phyloP scores from a whole-genome alignment of 1,139 yeast species.

The Candida sp. region DNA sequence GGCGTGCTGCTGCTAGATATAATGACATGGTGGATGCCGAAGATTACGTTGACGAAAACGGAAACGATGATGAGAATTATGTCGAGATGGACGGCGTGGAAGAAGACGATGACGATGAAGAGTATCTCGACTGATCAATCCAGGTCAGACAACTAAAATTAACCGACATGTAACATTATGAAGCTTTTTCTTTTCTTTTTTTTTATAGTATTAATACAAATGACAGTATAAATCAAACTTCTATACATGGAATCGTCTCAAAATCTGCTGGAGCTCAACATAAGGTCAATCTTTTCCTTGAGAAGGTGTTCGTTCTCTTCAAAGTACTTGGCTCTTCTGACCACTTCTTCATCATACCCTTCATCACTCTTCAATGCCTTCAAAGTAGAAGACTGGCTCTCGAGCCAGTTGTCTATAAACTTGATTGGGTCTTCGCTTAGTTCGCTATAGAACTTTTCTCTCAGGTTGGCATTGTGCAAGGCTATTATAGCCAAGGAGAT shows the following conservation, averaged over 20 bases:
- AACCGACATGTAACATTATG: neutral
- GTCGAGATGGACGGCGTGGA: constrained; percentile 18
- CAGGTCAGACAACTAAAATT: no score
- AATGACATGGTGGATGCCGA: constrained; percentile 22
- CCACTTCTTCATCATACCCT: constrained; percentile 89
- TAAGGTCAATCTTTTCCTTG: constrained; percentile 75
- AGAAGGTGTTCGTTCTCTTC: constrained; percentile 68
- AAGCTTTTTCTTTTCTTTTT: neutral
- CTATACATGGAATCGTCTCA: constrained; percentile 7
- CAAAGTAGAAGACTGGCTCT: constrained; percentile 75
- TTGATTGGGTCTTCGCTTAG: constrained; percentile 78
- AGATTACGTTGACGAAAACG: constrained; percentile 16
- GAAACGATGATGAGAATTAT: constrained; percentile 24
- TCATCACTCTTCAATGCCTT: constrained; percentile 84
- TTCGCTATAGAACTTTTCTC: constrained; percentile 67
- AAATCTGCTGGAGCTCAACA: constrained; percentile 49
- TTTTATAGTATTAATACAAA: neutral
- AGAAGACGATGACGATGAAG: constrained; percentile 17
- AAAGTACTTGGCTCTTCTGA: constrained; percentile 83
- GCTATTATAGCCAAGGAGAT: constrained; percentile 67
- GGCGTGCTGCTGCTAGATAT: constrained; percentile 20
- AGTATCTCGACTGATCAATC: constrained; percentile 5
- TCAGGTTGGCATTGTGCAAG: constrained; percentile 57
- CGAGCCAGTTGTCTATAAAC: constrained; percentile 75
- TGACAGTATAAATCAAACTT: constrained; percentile 4